These are phyloP conservation scores for Backusella australiensis DNA, from an alignment of 192 early-diverging fungal species.

Conservation along the genomic window DNA sequence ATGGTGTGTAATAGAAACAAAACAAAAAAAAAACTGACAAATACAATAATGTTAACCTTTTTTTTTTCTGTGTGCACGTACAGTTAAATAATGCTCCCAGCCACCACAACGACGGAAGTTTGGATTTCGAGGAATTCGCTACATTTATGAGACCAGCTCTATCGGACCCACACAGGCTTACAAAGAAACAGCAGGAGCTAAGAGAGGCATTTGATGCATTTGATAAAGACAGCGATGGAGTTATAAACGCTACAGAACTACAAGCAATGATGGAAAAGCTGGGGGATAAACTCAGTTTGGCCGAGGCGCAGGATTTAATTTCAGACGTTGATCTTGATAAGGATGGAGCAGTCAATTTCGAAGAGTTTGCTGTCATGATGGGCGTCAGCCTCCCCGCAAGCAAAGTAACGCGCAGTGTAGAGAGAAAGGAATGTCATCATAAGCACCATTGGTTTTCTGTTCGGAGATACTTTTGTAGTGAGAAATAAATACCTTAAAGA, in stretches of 20 bases:
- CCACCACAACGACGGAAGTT: constrained; percentile 56
- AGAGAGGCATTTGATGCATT: constrained; percentile 36
- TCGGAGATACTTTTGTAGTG: constrained; percentile 9
- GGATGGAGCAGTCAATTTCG: constrained; percentile 35
- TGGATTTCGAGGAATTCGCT: constrained; percentile 61
- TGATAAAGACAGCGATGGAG: constrained; percentile 33
- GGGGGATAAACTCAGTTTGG: constrained; percentile 25
- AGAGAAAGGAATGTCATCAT: constrained; percentile 1
- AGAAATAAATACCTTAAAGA: constrained; percentile 3
- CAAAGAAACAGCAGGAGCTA: constrained; percentile 22
- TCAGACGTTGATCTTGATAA: constrained; percentile 26
- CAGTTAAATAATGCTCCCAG: background rate
- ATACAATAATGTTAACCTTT: background rate
- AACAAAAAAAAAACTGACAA: constrained; percentile 42
- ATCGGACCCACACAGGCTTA: background rate
- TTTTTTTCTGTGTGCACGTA: constrained; percentile 1
- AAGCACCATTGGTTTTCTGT: constrained; percentile 16
- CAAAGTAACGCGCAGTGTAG: background rate
- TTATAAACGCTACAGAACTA: constrained; percentile 29
- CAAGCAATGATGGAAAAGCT: constrained; percentile 32
- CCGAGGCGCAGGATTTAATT: constrained; percentile 32
- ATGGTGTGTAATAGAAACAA: constrained; percentile 65
- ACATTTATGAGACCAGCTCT: constrained; percentile 50
- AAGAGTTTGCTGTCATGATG: constrained; percentile 39
- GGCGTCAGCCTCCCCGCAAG: background rate